Evolutionary conservation across 345 rosid species (phyloP).

Genomic region (Moricandia arvensis): DNA sequence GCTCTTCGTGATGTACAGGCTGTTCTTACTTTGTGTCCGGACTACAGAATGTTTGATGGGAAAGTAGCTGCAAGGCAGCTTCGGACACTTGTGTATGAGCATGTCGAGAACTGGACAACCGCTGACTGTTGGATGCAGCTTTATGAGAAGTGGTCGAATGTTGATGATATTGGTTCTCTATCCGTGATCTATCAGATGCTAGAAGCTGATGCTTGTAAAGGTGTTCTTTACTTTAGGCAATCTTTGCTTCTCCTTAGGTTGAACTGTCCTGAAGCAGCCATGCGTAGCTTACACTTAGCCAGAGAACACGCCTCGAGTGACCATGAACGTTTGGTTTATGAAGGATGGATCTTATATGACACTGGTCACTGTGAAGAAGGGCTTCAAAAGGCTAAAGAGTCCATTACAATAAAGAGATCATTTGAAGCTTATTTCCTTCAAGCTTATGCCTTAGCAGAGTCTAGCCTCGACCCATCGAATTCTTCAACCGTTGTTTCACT

Average conservation of each 20-base stretch:
- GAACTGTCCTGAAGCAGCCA: constrained; percentile 92
- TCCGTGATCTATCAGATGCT: constrained; percentile 98
- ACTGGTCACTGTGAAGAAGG: constrained; percentile 95
- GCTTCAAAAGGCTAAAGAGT: constrained; percentile 79
- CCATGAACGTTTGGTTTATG: constrained; percentile 88
- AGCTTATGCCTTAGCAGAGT: constrained; percentile 96
- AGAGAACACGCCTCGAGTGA: constrained; percentile 78
- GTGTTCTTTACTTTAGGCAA: constrained; percentile 87
- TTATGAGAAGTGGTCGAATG: constrained; percentile 65
- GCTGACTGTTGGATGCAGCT: constrained; percentile 98
- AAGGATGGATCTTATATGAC: constrained; percentile 62
- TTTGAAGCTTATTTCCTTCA: constrained; percentile 97
- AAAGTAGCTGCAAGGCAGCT: constrained; percentile 85
- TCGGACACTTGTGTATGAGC: constrained; percentile 79
- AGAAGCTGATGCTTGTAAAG: constrained; percentile 83
- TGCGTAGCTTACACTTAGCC: constrained; percentile 91
- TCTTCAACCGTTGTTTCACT: constrained; percentile 78
- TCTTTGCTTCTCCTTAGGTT: constrained; percentile 46
- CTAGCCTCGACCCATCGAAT: constrained; percentile 74
- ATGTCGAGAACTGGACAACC: constrained; percentile 80
- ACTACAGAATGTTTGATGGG: constrained; percentile 85
- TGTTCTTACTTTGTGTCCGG: constrained; percentile 76
- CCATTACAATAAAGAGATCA: constrained; percentile 70
- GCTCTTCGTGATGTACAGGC: constrained; percentile 93
- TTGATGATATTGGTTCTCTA: constrained; percentile 65